Base-by-base conservation (phyloP, 2,329 filamentous ascomycete species). In the Alternaria ethzedia region DNA sequence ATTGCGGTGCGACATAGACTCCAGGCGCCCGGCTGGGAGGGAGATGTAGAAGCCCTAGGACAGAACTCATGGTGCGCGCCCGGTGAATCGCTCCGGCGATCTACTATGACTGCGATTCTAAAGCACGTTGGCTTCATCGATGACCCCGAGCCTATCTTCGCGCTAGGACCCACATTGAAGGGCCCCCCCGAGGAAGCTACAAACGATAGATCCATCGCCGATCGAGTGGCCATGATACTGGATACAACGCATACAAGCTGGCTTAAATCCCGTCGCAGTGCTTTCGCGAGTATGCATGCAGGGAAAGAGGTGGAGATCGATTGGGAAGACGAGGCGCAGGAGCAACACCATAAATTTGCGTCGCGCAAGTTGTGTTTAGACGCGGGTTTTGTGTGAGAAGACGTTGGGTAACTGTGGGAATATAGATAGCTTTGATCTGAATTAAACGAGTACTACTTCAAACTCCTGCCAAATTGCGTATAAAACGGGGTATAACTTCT, bases 401-500 rank as follows among this genome's bases (percentile, higher is more conserved):
- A 13, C 28, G 12, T 30, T 30, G 12, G 3, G 28, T 5, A 1
- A 13, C 28, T 13, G 28, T 13, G 12, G 28, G 5, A 13, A 6
- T 11, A 11, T 6, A 30, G 12, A 30, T 28, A 28, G 28, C 28
- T 15, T 32, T n/a, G 5, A 9, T n/a, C 15, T 41, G 0, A 10
- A 17, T 41, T 41, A 17, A 41, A 17, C n/a, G 9, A 45, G 5
- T 41, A 32, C 30, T 41, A 17, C 6, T 41, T 9, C 30, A 8
- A 17, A 41, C 49, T 36, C 49, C 5, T 36, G 1, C 36, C 9
- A 52, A 17, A 52, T 41, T 36, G 20, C 20, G 20, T 52, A 25
- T 6, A 15, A 52, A 52, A 52, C 49, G 49, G 49, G 49, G 49
- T 52, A 52, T 52, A 52, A 36, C 49, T 52, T 52, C 28, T 52